These are phyloP conservation scores for Neurospora sp. DNA, from an alignment of 495 filamentous ascomycete genomes.

Conservation along the genomic window DNA sequence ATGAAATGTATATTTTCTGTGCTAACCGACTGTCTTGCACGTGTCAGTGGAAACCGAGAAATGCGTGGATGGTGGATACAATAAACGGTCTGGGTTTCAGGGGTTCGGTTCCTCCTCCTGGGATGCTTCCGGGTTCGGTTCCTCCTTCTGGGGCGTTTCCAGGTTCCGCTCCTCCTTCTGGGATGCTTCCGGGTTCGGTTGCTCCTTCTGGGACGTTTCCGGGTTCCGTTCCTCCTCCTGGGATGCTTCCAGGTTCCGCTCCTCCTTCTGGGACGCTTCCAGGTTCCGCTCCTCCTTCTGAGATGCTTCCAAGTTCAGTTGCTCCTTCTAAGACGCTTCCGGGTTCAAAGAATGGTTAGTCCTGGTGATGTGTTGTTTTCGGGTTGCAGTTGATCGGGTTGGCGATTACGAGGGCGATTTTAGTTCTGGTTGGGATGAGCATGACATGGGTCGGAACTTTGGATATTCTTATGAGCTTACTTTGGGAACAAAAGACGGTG, in stretches of 20 bases:
- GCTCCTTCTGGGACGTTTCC: too few relatives aligned
- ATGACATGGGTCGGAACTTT: neutral
- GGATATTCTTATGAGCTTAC: neutral
- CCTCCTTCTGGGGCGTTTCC: too few relatives aligned
- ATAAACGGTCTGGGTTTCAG: neutral
- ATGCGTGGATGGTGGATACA: neutral
- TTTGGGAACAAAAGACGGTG: neutral
- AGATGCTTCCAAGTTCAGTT: neutral
- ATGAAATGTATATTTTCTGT: neutral
- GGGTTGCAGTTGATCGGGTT: neutral
- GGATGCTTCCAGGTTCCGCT: too few relatives aligned
- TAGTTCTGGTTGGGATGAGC: neutral
- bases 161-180: too few relatives aligned
- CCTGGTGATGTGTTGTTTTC: neutral
- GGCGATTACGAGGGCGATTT: neutral
- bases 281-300: neutral
- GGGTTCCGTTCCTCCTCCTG: neutral
- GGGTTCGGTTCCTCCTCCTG: too few relatives aligned
- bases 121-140: too few relatives aligned
- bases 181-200: too few relatives aligned
- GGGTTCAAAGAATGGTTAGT: neutral
- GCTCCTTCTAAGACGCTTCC: too few relatives aligned
- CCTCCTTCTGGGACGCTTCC: too few relatives aligned
- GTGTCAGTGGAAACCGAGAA: neutral
- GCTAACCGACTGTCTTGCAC: neutral